Percentiles rank a stretch among this genome's conserved stretches.
Conservation (phyloP, 495 filamentous ascomycete species). For the Venustampulla echinocandica region DNA sequence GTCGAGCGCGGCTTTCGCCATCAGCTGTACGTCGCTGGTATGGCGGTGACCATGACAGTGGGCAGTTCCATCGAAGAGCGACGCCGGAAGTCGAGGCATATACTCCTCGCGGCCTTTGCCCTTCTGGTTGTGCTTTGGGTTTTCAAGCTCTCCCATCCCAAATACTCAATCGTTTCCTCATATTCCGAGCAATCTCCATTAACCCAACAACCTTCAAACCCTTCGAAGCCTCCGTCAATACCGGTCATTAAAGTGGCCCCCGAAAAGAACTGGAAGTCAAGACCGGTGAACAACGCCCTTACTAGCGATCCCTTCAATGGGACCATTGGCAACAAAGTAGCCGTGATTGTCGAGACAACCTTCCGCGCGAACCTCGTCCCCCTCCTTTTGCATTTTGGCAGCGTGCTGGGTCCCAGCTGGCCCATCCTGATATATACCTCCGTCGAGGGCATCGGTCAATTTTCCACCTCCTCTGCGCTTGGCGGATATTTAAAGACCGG, state of each 20-base stretch:
- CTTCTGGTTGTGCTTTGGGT: conserved; percentile 16
- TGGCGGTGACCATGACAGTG: neutral
- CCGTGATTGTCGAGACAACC: conserved; percentile 19
- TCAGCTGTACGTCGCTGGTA: neutral
- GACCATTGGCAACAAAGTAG: conserved; percentile 13
- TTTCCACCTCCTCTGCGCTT: conserved; percentile 13
- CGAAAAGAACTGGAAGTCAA: conserved; percentile 1
- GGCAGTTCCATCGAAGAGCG: conserved; percentile 10
- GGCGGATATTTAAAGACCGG: conserved; percentile 15
- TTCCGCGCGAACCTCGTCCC: conserved; percentile 19
- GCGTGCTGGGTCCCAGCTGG: conserved; percentile 26
- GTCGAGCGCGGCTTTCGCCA: neutral
- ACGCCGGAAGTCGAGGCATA: conserved; percentile 13
- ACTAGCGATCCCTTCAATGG: conserved; percentile 5
- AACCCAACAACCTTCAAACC: neutral
- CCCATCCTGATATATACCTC: conserved; percentile 26
- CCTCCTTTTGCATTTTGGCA: conserved; percentile 25
- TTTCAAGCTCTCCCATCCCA: conserved; percentile 15
- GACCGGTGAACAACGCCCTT: neutral
- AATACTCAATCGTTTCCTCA: conserved; percentile 5
- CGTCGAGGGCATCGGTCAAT: conserved; percentile 12
- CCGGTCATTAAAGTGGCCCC: neutral
- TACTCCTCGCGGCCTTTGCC: conserved; percentile 15
- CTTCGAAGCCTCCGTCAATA: neutral
- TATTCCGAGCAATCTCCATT: neutral